phyloP scores from a whole-genome alignment of 2,329 filamentous ascomycete species.

The Scytalidium lignicola region DNA sequence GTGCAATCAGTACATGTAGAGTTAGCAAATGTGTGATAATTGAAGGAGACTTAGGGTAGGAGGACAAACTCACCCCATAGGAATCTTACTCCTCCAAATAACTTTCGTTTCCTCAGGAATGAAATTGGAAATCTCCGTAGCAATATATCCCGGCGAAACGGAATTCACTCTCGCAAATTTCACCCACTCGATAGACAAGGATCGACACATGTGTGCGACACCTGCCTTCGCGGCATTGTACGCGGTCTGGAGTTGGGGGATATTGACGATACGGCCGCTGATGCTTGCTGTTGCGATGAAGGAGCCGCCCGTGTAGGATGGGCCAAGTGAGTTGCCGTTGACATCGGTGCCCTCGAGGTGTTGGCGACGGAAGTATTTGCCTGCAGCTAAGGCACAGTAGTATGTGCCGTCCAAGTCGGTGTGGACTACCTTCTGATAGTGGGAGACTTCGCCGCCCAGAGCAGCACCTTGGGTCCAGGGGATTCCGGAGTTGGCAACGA shows the following conservation, averaged over 20 bases:
- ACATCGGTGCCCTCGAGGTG: constrained; percentile 60
- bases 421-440: constrained; percentile 51
- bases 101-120: constrained; percentile 52
- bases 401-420: constrained; percentile 62
- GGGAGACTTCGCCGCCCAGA: constrained; percentile 45
- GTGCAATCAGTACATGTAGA: too few relatives aligned
- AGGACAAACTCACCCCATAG: constrained; percentile 40
- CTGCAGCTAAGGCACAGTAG: constrained; percentile 64
- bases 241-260: constrained; percentile 59
- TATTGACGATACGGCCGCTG: constrained; percentile 50
- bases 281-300: constrained; percentile 65
- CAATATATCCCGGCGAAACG: constrained; percentile 65
- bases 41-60: too few relatives aligned
- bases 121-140: constrained; percentile 62
- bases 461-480: constrained; percentile 60
- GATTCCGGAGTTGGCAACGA: constrained; percentile 63
- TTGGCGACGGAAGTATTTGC: constrained; percentile 63
- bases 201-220: constrained; percentile 58
- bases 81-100: constrained; percentile 55
- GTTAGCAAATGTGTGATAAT: too few relatives aligned
- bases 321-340: constrained; percentile 59
- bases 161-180: constrained; percentile 65
- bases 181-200: constrained; percentile 64
- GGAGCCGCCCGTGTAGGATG: constrained; percentile 36
- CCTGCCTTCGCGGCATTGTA: constrained; percentile 64